Percentiles rank a stretch among this genome's conserved stretches.
phyloP scores from a whole-genome alignment of 192 early-diverging fungal species.

The Rhizophagus clarus region DNA sequence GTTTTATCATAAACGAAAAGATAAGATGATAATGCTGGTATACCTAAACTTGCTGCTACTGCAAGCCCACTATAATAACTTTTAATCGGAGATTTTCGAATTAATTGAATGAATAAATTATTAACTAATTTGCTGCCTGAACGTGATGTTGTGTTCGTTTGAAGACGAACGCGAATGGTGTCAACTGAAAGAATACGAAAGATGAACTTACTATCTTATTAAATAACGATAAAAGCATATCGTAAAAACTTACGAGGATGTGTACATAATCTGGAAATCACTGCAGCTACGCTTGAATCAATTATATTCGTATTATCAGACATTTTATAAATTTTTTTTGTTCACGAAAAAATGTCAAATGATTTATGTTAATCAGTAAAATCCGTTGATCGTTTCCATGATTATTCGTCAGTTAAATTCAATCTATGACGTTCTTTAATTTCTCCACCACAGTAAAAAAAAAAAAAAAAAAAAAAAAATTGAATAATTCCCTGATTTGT shows the following conservation, averaged over 20 bases:
- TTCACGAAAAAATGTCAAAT: no score
- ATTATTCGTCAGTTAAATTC: no score
- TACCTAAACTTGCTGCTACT: slow-evolving; percentile 67
- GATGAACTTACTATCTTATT: neutral
- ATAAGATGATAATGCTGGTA: slow-evolving; percentile 73
- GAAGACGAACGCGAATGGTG: slow-evolving; percentile 74
- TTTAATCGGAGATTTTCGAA: slow-evolving; percentile 23
- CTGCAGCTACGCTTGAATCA: slow-evolving; percentile 58
- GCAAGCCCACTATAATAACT: slow-evolving; percentile 70
- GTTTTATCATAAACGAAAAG: slow-evolving; percentile 68
- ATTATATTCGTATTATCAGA: slow-evolving; percentile 31
- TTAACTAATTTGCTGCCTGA: neutral
- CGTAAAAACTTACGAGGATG: slow-evolving; percentile 58
- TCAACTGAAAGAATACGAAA: slow-evolving; percentile 54
- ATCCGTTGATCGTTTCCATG: no score
- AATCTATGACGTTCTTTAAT: no score
- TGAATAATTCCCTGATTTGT: no score
- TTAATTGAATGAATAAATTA: slow-evolving; percentile 26
- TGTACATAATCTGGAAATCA: slow-evolving; percentile 60
- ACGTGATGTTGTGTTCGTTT: slow-evolving; percentile 39
- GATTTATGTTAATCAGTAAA: no score
- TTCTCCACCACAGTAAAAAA: no score
- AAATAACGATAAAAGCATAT: neutral
- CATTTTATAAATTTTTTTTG: neutral
- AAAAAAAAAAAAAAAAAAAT: no score